Base-by-base conservation (phyloP, 2,329 filamentous ascomycete genomes). In the Graphiopsis chlorocephala region DNA sequence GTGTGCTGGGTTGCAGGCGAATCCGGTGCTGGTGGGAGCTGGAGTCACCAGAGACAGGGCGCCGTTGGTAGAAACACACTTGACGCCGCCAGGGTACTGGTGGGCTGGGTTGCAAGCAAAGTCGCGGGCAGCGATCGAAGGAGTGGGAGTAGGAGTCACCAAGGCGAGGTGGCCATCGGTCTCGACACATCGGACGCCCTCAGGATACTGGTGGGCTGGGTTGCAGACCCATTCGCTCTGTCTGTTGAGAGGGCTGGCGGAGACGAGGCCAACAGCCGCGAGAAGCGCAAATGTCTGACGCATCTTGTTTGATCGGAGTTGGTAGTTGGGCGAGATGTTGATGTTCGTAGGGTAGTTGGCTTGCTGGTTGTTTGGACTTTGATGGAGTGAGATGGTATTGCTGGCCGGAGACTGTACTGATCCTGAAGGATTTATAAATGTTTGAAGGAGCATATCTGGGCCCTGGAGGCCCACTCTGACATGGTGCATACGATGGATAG, bases 241-340 rank as follows among this genome's bases (percentile, higher is more conserved):
- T 28, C 29, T 53, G 25, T 50, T 76, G 64, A 72, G 72, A 29
- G 78, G 79, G 53, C 74, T 76, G 50, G 78, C 76, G 28, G 75
- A 71, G 29, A 67, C 68, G 23, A 72, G 62, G 61, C 74, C 75
- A 50, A 75, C 74, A 52, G 79, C 70, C 11, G 61, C 61, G 15
- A 55, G 31, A 42, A 55, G 26, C 20, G 53, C 53, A 31, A 55
- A 35, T 48, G 61, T 55, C 23, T 42, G 48, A 57, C 38, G 53
- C 61, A 56, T 55, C 6, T 50, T 61, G 29, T 17, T 50, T 35
- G 42, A 61, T 48, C n/a, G 59, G 3, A 28, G 4, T n/a, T n/a
- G 57, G 7, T 50, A 8, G 17, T 23, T 12, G 28, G 33, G 20
- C 10, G 52, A 20, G 17, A 23, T 12, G 17, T 56, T 47, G 7